A percentile compares a stretch with the other conserved stretches of the same genome.
phyloP scores from a whole-genome alignment of 306 rosid species.

The Rubus idaeus region DNA sequence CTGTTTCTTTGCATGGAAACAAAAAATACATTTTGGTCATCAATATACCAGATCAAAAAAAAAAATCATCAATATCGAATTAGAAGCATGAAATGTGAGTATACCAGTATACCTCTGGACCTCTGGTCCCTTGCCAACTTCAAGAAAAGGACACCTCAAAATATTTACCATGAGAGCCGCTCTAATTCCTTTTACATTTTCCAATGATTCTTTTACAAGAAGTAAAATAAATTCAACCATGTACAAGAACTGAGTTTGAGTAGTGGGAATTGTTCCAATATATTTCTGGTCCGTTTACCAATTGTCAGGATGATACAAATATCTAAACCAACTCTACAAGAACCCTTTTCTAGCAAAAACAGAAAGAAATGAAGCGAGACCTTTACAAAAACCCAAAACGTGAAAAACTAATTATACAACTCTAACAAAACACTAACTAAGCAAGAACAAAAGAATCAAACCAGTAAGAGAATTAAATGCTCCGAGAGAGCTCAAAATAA shows the following conservation, averaged over 20 bases:
- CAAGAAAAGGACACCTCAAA: background rate
- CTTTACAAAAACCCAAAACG: conserved; percentile 46
- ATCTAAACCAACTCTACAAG: conserved; percentile 42
- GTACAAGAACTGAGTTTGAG: conserved; percentile 12
- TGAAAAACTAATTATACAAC: conserved; percentile 43
- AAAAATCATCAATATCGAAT: background rate
- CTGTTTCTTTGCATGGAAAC: background rate
- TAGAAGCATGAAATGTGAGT: background rate
- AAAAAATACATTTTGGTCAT: background rate
- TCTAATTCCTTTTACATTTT: background rate
- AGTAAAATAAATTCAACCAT: background rate
- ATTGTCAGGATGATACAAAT: conserved; percentile 43
- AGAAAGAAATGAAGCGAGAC: background rate
- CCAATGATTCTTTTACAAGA: background rate
- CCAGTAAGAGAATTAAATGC: conserved; percentile 23
- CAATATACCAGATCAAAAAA: background rate
- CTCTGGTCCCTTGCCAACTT: background rate
- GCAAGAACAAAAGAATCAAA: conserved; percentile 26
- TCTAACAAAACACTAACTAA: conserved; percentile 51
- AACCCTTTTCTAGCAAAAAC: background rate
- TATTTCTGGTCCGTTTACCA: conserved; percentile 36
- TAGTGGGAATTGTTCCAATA: conserved; percentile 32
- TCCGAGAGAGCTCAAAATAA: conserved; percentile 14
- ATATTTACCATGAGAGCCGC: background rate
- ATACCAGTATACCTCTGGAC: background rate